These are phyloP conservation scores for Hypoxylon subgilvum DNA, from an alignment of 495 filamentous ascomycete species.

Conservation along the genomic window DNA sequence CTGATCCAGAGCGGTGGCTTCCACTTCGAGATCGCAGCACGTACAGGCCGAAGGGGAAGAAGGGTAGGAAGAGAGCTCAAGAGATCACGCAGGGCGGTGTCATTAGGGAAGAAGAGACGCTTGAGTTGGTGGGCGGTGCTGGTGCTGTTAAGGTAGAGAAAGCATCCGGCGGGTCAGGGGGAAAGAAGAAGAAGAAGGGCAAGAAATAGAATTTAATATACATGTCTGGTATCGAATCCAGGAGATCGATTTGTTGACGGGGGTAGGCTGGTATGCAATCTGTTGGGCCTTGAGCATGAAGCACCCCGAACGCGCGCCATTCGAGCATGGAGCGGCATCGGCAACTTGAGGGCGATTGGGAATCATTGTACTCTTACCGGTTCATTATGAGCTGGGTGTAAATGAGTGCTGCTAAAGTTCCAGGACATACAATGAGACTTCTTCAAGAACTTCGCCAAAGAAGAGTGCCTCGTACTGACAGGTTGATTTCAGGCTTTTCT, in stretches of 20 bases:
- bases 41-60: slow-evolving; percentile 88
- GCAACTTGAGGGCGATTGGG: no score
- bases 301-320: slow-evolving; percentile 3
- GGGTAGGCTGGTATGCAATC: no score
- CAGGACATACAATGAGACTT: slow-evolving; percentile 20
- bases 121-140: slow-evolving; percentile 67
- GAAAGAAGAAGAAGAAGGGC: slow-evolving; percentile 79
- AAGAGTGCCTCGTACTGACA: slow-evolving; percentile 11
- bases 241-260: no score
- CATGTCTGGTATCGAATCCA: no score
- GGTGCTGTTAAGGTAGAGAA: slow-evolving; percentile 65
- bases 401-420: slow-evolving; percentile 23
- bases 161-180: slow-evolving; percentile 54
- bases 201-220: slow-evolving; percentile 69
- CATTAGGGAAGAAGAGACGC: slow-evolving; percentile 69
- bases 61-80: slow-evolving; percentile 80
- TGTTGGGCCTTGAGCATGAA: not conserved
- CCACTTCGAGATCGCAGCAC: slow-evolving; percentile 85
- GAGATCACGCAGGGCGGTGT: slow-evolving; percentile 85
- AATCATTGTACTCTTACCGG: not conserved
- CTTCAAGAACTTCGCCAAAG: slow-evolving; percentile 4
- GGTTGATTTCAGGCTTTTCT: slow-evolving; percentile 1
- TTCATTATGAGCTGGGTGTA: no score
- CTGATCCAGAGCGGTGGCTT: slow-evolving; percentile 91
- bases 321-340: not conserved